Conservation (phyloP, 78 protist genomes). For the Protostelium mycophagum region DNA sequence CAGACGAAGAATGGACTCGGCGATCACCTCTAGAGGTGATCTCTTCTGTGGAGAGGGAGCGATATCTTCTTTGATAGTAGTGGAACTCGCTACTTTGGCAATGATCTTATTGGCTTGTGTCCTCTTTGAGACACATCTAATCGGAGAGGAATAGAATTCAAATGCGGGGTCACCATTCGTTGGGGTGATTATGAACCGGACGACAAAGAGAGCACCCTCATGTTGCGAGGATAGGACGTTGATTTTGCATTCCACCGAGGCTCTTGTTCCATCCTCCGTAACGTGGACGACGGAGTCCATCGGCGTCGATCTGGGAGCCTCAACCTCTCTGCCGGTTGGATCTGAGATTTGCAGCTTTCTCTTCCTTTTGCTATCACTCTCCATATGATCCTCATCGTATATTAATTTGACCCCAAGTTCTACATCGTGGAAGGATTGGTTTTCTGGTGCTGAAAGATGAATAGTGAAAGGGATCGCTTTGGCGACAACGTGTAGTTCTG, state of each 20-base stretch:
- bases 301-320: not conserved
- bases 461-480: not conserved
- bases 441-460: not conserved
- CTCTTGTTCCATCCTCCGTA: not conserved
- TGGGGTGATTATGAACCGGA: not conserved
- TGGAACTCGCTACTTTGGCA: not conserved
- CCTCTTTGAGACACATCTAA: not conserved
- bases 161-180: not conserved
- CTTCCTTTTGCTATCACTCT: not conserved
- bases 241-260: not conserved
- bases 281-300: not conserved
- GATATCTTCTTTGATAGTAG: not conserved
- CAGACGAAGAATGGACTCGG: not conserved
- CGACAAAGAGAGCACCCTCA: not conserved
- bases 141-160: not conserved
- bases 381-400: not conserved
- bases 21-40: not conserved
- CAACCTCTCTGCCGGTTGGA: not conserved
- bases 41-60: not conserved
- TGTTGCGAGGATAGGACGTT: not conserved
- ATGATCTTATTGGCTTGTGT: not conserved
- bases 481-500: not conserved
- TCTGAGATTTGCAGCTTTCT: not conserved
- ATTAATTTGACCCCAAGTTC: not conserved
- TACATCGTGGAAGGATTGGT: not conserved